Evolutionary conservation across 495 filamentous ascomycete species (phyloP), one percentile per base, ranked within the genome.

Genomic region (Hyaloscypha variabilis): DNA sequence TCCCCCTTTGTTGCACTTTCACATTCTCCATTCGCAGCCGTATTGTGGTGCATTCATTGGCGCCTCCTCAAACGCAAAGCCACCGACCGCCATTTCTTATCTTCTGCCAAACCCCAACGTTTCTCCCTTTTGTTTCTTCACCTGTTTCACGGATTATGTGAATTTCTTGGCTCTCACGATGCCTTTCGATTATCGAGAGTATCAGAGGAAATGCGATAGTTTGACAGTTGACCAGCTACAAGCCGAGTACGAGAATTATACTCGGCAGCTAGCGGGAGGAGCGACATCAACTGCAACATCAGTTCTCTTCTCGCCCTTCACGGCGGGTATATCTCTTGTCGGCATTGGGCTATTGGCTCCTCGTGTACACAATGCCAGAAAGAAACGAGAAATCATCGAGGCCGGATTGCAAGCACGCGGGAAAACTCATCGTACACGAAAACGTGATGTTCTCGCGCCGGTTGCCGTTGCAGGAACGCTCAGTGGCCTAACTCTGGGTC

Each of bases 351-450:
- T 75, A 31, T 67, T 67, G 28, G 73, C 69, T 6, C 73, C 73
- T 4, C 58, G 71, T n/a, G 68, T 75, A n/a, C 73, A 75, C 59
- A 75, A 75, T 56, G 71, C 71, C n/a, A 55, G 73, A 13, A 75
- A 75, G 66, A 75, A 75, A 54, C 66, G 73, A 29, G 73, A 75
- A 56, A 75, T 75, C 52, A 75, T 75, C 52, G 71, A 75, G 65
- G 67, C 56, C 29, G 69, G 72, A 6, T 65, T 75, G 10, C 62
- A 73, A 52, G 57, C 52, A 19, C 66, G 69, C 42, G 73, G 73
- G 23, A 59, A 63, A 4, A 73, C 69, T 2, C 71, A 73, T 36
- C 28, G 69, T 21, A 75, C 73, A 0, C 63, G 73, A 25, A 70
- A 70, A 52, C 62, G 71, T 34, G 73, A 75, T 69, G 73, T 75